Evolutionary conservation across 2,329 filamentous ascomycete genomes (phyloP).

Genomic region (Fusarium algeriense): DNA sequence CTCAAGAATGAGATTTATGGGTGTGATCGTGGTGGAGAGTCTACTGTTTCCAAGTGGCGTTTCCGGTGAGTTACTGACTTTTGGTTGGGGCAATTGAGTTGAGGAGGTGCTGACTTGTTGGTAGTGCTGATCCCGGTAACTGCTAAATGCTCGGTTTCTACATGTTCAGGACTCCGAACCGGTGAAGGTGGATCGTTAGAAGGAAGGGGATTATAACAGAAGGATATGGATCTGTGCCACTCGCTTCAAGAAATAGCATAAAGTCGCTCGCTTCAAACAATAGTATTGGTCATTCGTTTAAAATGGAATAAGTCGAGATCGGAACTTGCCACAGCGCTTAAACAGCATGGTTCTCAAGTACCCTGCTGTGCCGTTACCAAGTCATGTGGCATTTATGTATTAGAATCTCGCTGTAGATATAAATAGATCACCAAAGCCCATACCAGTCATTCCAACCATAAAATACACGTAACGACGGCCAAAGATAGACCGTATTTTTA

Average conservation of each 20-base stretch:
- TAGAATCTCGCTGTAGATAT: too few species aligned
- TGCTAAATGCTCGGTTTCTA: not conserved
- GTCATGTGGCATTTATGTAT: too few species aligned
- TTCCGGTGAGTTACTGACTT: not conserved
- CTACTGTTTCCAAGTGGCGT: not conserved
- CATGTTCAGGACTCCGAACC: not conserved
- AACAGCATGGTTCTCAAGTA: not conserved
- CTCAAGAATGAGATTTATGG: not conserved
- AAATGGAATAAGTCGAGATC: not conserved
- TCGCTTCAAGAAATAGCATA: not conserved
- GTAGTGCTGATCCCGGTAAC: not conserved
- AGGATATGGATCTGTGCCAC: not conserved
- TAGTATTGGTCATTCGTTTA: not conserved
- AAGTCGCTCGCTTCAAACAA: rapidly evolving
- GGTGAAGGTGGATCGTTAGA: not conserved
- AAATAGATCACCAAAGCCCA: too few species aligned
- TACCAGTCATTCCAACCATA: too few species aligned
- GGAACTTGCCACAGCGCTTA: rapidly evolving
- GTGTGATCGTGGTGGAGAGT: not conserved
- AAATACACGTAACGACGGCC: too few species aligned
- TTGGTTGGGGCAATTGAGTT: not conserved
- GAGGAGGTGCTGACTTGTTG: rapidly evolving
- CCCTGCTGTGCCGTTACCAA: too few species aligned
- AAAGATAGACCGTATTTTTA: too few species aligned
- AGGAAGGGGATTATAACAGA: rapidly evolving